These are phyloP conservation scores for Neurospora pannonica DNA, from an alignment of 495 filamentous ascomycete genomes.

Conservation along the genomic window DNA sequence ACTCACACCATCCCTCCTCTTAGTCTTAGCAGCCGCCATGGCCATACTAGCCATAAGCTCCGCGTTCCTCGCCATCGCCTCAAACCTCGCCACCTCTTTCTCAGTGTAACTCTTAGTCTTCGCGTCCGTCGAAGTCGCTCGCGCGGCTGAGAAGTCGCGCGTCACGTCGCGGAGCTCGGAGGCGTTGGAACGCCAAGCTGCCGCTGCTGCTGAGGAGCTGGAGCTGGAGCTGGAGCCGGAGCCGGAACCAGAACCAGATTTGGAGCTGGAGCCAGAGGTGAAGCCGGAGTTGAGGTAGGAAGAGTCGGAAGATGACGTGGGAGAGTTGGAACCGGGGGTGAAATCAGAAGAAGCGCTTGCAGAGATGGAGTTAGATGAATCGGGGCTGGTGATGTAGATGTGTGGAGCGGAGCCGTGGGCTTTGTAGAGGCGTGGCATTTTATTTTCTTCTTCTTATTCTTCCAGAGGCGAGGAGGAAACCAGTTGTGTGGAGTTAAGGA, in stretches of 20 bases:
- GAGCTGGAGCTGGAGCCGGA: too few species aligned
- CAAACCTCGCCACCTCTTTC: not conserved
- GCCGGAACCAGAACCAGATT: too few species aligned
- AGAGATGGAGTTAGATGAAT: not conserved
- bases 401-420: not conserved
- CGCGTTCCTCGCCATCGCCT: not conserved
- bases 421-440: not conserved
- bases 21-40: not conserved
- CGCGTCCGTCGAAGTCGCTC: not conserved
- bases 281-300: too few species aligned
- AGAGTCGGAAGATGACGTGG: too few species aligned
- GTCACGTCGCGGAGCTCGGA: not conserved
- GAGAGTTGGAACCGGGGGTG: not conserved
- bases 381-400: not conserved
- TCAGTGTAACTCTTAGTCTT: not conserved
- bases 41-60: not conserved
- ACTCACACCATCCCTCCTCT: not conserved
- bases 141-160: not conserved
- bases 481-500: not conserved
- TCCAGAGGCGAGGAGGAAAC: not conserved
- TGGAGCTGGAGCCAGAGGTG: too few species aligned
- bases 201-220: not conserved
- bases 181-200: not conserved
- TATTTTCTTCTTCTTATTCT: not conserved
- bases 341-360: too few species aligned